phyloP scores from a whole-genome alignment of 176 grass and related monocot species.

The Pontederia paniculata region DNA sequence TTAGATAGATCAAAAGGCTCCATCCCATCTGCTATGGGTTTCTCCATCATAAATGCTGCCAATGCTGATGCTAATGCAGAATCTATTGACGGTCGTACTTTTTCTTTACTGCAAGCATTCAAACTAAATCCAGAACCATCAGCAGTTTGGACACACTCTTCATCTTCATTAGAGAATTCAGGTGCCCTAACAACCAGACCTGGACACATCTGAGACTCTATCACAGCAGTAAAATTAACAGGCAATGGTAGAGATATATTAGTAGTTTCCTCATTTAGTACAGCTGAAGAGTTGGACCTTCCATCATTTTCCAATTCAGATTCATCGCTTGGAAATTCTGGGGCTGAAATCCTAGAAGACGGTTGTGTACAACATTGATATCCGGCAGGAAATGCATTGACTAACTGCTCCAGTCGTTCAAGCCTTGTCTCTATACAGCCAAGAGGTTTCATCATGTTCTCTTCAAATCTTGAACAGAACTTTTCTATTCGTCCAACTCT shows the following conservation, averaged over 20 bases:
- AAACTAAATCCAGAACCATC: constrained; percentile 20
- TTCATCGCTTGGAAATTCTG: constrained; percentile 13
- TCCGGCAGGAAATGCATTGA: constrained; percentile 36
- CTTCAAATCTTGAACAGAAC: constrained; percentile 64
- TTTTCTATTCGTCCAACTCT: constrained; percentile 71
- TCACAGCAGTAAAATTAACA: constrained; percentile 6
- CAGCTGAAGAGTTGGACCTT: constrained; percentile 10
- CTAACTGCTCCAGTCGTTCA: constrained; percentile 38
- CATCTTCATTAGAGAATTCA: constrained; percentile 6
- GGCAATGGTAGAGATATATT: constrained; percentile 25
- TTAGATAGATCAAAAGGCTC: constrained; percentile 1
- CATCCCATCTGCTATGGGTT: background rate
- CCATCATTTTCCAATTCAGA: constrained; percentile 25
- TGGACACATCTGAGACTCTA: constrained; percentile 13
- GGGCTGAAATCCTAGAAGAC: constrained; percentile 21
- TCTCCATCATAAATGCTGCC: constrained; percentile 48
- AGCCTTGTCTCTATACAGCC: constrained; percentile 54
- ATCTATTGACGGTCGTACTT: constrained; percentile 43
- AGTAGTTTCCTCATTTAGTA: constrained; percentile 21
- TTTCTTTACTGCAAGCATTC: constrained; percentile 27
- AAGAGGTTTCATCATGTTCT: constrained; percentile 56
- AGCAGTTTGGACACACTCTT: background rate
- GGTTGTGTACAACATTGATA: constrained; percentile 26
- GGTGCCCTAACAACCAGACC: constrained; percentile 30
- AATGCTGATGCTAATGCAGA: constrained; percentile 68